Conservation (phyloP, 768 basidiomycete species). For the Boletus subcaerulescens region DNA sequence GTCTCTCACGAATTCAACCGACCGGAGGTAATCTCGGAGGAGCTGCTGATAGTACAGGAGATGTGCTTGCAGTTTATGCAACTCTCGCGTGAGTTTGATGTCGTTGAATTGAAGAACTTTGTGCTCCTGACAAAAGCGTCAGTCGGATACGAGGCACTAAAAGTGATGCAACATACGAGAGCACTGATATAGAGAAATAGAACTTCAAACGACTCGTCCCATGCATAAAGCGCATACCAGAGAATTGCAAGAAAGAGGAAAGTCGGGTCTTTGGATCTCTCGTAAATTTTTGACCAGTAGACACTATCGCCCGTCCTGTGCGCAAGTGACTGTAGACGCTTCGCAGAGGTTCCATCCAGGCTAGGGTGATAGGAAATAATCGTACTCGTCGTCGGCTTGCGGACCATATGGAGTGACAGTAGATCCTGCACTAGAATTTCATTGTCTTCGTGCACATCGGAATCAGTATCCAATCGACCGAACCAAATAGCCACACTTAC, state of each 20-base stretch:
- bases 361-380: conserved; percentile 34
- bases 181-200: conserved; percentile 50
- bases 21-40: conserved; percentile 51
- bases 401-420: conserved; percentile 38
- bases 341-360: conserved; percentile 23
- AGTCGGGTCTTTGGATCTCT: conserved; percentile 29
- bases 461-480: not conserved
- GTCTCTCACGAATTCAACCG: conserved; percentile 45
- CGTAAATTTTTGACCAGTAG: conserved; percentile 35
- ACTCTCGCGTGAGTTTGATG: conserved; percentile 48
- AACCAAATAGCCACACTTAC: conserved; percentile 1
- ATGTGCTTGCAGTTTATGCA: conserved; percentile 55
- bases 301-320: conserved; percentile 30
- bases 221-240: conserved; percentile 60
- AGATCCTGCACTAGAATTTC: conserved; percentile 32
- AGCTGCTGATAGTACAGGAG: conserved; percentile 52
- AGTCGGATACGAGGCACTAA: not conserved
- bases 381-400: conserved; percentile 29
- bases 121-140: conserved; percentile 37
- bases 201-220: conserved; percentile 56
- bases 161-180: conserved; percentile 34
- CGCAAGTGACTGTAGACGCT: conserved; percentile 24
- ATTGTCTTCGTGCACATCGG: conserved; percentile 3
- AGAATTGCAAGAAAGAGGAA: conserved; percentile 39
- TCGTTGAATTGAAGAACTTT: conserved; percentile 40